A percentile compares a stretch with the other conserved stretches of the same genome.
Evolutionary conservation across 2,329 filamentous ascomycete genomes (phyloP).

Genomic region (Cadophora luteo-olivacea): DNA sequence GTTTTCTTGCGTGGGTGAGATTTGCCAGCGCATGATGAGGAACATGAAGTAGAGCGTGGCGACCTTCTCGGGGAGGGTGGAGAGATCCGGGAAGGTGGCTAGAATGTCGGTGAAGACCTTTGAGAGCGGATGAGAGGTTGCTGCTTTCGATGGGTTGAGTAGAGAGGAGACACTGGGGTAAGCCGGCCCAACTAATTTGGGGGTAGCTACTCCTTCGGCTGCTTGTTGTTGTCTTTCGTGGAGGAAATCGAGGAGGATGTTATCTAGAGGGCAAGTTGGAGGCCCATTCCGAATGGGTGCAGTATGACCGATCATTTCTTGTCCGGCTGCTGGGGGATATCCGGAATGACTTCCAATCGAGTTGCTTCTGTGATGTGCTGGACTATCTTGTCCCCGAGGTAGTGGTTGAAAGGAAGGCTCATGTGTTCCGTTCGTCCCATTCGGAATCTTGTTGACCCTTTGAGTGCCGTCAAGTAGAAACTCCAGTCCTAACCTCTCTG

Average conservation of each 20-base stretch:
- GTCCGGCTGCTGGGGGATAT: constrained; percentile 36
- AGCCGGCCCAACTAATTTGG: constrained; percentile 74
- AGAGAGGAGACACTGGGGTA: constrained; percentile 83
- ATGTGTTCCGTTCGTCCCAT: constrained; percentile 55
- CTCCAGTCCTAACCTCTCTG: constrained; percentile 74
- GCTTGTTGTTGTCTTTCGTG: constrained; percentile 70
- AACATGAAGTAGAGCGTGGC: constrained; percentile 89
- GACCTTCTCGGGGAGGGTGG: constrained; percentile 79
- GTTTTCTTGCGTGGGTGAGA: constrained; percentile 79
- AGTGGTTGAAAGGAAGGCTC: constrained; percentile 46
- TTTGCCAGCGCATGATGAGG: constrained; percentile 83
- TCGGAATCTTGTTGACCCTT: constrained; percentile 58
- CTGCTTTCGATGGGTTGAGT: constrained; percentile 70
- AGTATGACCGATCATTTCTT: constrained; percentile 35
- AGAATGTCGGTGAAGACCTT: constrained; percentile 88
- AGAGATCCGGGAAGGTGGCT: constrained; percentile 81
- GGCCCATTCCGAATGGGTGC: constrained; percentile 61
- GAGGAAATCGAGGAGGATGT: constrained; percentile 81
- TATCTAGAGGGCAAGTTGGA: constrained; percentile 79
- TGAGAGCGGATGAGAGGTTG: constrained; percentile 76
- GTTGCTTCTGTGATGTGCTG: constrained; percentile 36
- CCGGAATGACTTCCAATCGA: constrained; percentile 39
- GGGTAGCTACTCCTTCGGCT: constrained; percentile 66
- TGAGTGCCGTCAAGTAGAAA: constrained; percentile 72
- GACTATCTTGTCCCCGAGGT: constrained; percentile 29